Evolutionary conservation across 495 filamentous ascomycete species (phyloP).

Genomic region (Ramalina intermedia): DNA sequence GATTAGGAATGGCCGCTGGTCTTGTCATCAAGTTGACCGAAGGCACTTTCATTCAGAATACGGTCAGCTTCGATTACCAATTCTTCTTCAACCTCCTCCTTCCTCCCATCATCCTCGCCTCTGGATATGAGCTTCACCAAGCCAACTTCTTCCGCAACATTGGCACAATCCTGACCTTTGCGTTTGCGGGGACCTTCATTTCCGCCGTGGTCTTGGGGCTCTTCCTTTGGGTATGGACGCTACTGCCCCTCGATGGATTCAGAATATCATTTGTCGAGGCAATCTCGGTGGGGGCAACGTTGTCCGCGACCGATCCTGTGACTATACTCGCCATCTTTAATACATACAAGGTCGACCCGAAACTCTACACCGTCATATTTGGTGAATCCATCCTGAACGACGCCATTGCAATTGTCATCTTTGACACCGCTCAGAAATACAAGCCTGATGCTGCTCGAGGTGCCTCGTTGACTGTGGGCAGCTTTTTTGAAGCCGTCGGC

Average conservation of each 20-base stretch:
- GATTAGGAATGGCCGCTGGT: conserved; percentile 83
- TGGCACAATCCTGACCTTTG: conserved; percentile 95
- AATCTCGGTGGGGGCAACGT: conserved; percentile 85
- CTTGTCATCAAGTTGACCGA: conserved; percentile 70
- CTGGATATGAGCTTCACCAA: conserved; percentile 94
- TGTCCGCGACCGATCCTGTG: conserved; percentile 93
- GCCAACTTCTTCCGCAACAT: conserved; percentile 98
- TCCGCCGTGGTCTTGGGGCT: conserved; percentile 84
- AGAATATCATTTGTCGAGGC: conserved; percentile 85
- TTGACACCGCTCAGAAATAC: conserved; percentile 91
- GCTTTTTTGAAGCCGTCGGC: conserved; percentile 78
- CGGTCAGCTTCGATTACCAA: conserved; percentile 93
- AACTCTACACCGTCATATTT: conserved; percentile 95
- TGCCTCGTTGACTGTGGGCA: conserved; percentile 51
- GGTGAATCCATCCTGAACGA: conserved; percentile 97
- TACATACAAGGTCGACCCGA: conserved; percentile 95
- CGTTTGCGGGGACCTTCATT: conserved; percentile 93
- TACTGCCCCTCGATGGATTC: conserved; percentile 70
- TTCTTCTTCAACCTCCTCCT: conserved; percentile 98
- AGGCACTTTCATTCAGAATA: conserved; percentile 66
- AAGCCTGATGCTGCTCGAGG: conserved; percentile 43
- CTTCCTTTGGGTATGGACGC: conserved; percentile 77
- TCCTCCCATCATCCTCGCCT: conserved; percentile 92
- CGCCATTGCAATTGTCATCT: conserved; percentile 94
- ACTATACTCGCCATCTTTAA: conserved; percentile 98